Conservation (phyloP, 371 early-diverging fungal genomes). For the Capillidium rhysosporum region DNA sequence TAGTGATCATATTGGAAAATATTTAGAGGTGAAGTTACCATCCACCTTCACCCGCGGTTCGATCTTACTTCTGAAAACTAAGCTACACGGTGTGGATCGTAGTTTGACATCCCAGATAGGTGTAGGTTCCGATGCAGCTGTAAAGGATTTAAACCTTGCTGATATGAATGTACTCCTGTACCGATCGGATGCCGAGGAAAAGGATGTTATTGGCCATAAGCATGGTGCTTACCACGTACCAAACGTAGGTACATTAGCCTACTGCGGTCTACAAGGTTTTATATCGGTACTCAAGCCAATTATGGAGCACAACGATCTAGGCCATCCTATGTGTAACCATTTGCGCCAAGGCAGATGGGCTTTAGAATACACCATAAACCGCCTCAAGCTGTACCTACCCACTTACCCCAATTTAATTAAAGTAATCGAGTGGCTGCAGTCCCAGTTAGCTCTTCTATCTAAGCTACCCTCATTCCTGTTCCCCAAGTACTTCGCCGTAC, state of each 20-base stretch:
- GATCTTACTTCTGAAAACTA: constrained; percentile 41
- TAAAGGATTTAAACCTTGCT: constrained; percentile 24
- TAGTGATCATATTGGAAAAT: constrained; percentile 29
- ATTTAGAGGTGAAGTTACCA: constrained; percentile 33
- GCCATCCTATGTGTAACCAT: constrained; percentile 78
- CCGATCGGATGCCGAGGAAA: constrained; percentile 70
- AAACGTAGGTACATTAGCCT: constrained; percentile 50
- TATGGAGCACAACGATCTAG: constrained; percentile 68
- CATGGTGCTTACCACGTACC: constrained; percentile 75
- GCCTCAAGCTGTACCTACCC: constrained; percentile 33
- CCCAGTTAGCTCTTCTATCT: constrained; percentile 42
- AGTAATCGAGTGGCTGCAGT: constrained; percentile 49
- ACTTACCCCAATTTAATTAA: constrained; percentile 23
- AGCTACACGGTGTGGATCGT: constrained; percentile 6
- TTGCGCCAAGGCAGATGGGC: constrained; percentile 83
- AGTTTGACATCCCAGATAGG: constrained; percentile 12
- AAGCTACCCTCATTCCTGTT: constrained; percentile 56
- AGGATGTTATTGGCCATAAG: constrained; percentile 35
- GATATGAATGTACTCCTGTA: constrained; percentile 71
- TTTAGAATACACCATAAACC: constrained; percentile 55
- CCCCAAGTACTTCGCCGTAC: constrained; percentile 83
- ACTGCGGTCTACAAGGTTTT: constrained; percentile 88
- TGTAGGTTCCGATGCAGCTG: constrained; percentile 17
- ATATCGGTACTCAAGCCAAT: constrained; percentile 51
- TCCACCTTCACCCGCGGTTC: constrained; percentile 45